phyloP scores from a whole-genome alignment of 306 rosid genomes.

The Prunus salicina region DNA sequence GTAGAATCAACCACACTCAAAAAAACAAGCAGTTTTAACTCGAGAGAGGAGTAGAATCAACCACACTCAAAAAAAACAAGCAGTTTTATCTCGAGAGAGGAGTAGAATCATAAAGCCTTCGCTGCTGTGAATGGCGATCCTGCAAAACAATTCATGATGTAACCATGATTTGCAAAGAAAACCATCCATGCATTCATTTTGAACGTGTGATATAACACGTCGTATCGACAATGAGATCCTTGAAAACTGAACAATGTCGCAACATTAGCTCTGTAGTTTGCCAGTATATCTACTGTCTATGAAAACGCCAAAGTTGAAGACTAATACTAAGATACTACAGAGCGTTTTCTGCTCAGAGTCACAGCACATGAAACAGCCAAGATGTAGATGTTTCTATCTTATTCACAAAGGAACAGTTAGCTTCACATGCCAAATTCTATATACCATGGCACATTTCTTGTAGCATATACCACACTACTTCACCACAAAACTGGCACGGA shows the following conservation, averaged over 20 bases:
- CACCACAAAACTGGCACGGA: slow-evolving; percentile 61
- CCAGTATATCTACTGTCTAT: not conserved
- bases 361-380: slow-evolving; percentile 11
- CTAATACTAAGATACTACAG: not conserved
- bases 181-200: not conserved
- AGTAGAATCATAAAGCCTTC: not conserved
- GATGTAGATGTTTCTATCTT: slow-evolving; percentile 10
- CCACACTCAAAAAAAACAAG: not conserved
- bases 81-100: not conserved
- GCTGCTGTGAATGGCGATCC: not conserved
- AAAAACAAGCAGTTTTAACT: not conserved
- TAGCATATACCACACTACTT: slow-evolving; percentile 26
- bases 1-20: too few relatives aligned
- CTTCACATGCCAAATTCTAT: slow-evolving; percentile 11
- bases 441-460: slow-evolving; percentile 16
- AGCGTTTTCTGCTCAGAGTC: not conserved
- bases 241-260: not conserved
- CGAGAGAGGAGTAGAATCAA: not conserved
- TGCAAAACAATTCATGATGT: not conserved
- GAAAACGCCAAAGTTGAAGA: not conserved
- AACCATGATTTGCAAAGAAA: not conserved
- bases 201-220: not conserved
- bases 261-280: not conserved
- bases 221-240: not conserved
- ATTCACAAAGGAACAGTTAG: slow-evolving; percentile 21